Base-by-base conservation (phyloP, 495 filamentous ascomycete genomes). In the Amphirosellinia nigrospora region DNA sequence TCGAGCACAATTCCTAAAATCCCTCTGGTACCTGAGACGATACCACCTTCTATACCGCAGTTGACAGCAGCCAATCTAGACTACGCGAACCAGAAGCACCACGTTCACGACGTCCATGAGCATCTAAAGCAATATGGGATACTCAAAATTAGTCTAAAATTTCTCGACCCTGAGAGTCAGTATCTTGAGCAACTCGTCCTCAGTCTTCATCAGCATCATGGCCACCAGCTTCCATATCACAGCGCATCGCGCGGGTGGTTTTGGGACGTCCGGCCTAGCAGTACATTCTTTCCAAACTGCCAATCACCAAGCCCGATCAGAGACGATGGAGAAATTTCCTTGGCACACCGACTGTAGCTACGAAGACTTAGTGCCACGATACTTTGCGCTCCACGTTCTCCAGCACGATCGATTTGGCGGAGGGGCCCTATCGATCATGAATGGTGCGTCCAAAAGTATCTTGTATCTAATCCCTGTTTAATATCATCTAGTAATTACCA, bases 191-290 rank as follows among this genome's bases (percentile, higher is more conserved):
- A 73, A 2, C 70, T 83, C 4, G 53, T 83, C 32, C 16, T 69
- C 0, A 77, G 67, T 23, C 77, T 82, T 1, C 74, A 80, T 52
- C 62, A 67, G 52, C 15, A 73, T 26, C 73, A 80, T 60, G 48
- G 26, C 1, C 81, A 83, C 38, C 74, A 76, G 2, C 74, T 81
- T 1, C 80, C 4, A 77, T 82, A 52, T 71, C 75, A 4, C 64
- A 80, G 79, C 46, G 78, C 79, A 5, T 52, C 71, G 1, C 71
- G 76, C 0, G 81, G 81, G 30, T 82, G 78, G 78, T 79, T 81
- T 30, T 82, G 78, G 80, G 80, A 82, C 46, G 67, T 81, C 21
- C 77, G 77, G 2, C 78, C 79, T 7, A 66, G 48, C 43, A 38
- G 30, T 16, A 41, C 41, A n/a, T 0, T 52, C 36, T 23, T 61